Evolutionary conservation across 2,329 filamentous ascomycete genomes (phyloP).

Genomic region (Alternaria viburni): DNA sequence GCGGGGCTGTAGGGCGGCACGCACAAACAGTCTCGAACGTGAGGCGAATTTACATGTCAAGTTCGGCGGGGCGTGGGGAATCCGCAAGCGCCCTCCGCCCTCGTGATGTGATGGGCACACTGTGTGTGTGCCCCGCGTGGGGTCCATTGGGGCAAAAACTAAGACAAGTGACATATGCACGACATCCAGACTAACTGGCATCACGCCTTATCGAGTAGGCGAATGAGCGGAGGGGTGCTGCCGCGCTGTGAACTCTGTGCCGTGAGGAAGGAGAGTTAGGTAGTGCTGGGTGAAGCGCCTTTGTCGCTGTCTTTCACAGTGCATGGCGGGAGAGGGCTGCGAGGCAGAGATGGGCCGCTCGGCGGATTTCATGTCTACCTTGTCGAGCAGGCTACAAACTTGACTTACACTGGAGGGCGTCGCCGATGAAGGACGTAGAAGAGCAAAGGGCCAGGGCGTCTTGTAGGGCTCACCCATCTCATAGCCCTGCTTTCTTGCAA

Average conservation of each 20-base stretch:
- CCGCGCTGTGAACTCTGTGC: neutral
- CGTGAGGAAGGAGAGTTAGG: neutral
- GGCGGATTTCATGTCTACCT: neutral
- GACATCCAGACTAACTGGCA: neutral
- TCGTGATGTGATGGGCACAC: neutral
- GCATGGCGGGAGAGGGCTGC: neutral
- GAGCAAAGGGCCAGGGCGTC: neutral
- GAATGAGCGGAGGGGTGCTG: neutral
- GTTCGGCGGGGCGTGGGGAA: neutral
- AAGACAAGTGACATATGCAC: neutral
- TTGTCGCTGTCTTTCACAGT: neutral
- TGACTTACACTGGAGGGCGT: neutral
- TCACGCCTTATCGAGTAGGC: neutral
- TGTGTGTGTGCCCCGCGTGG: neutral
- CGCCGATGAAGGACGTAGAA: neutral
- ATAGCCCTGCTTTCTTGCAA: neutral
- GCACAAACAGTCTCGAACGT: neutral
- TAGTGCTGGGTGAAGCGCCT: neutral
- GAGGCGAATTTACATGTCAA: neutral
- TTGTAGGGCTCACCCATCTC: neutral
- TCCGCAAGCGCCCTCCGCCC: neutral
- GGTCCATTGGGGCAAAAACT: neutral
- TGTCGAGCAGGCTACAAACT: neutral
- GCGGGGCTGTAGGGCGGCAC: neutral
- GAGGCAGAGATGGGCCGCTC: neutral